Conservation (phyloP, 73 alveolate genomes). For the Symbiodinium natans region DNA sequence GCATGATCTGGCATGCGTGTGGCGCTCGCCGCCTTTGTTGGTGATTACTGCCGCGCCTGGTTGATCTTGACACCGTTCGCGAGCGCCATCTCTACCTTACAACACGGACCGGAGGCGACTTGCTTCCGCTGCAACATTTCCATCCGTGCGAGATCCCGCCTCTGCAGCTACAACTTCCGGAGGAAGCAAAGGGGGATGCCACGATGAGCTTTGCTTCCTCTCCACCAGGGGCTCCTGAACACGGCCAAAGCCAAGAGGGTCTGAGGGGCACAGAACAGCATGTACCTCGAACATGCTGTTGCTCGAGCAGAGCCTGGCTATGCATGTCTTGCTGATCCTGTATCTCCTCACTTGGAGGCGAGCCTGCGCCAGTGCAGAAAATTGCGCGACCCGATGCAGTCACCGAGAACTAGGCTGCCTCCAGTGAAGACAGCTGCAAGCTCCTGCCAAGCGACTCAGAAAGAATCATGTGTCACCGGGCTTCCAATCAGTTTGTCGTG, state of each 20-base stretch:
- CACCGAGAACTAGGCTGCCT: too few relatives aligned
- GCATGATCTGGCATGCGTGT: too few relatives aligned
- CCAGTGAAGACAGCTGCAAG: background rate
- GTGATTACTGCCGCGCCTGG: background rate
- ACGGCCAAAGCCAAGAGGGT: background rate
- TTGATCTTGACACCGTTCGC: background rate
- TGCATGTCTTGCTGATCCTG: background rate
- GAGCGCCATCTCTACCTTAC: background rate
- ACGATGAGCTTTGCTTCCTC: background rate
- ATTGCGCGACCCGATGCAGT: too few relatives aligned
- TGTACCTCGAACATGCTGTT: too few relatives aligned
- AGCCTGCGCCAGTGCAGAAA: background rate
- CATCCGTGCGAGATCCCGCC: background rate
- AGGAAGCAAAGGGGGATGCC: conserved; percentile 2
- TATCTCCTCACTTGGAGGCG: background rate
- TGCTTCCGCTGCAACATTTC: background rate
- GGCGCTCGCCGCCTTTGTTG: too few relatives aligned
- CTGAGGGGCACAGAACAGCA: too few relatives aligned
- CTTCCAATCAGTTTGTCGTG: too few relatives aligned
- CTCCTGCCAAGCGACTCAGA: background rate
- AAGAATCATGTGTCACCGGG: background rate
- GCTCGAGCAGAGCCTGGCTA: too few relatives aligned
- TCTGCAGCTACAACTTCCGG: background rate
- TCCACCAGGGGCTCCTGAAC: background rate
- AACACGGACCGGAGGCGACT: background rate